phyloP scores from a whole-genome alignment of 73 alveolate genomes.

The Paramecium primaurelia region DNA sequence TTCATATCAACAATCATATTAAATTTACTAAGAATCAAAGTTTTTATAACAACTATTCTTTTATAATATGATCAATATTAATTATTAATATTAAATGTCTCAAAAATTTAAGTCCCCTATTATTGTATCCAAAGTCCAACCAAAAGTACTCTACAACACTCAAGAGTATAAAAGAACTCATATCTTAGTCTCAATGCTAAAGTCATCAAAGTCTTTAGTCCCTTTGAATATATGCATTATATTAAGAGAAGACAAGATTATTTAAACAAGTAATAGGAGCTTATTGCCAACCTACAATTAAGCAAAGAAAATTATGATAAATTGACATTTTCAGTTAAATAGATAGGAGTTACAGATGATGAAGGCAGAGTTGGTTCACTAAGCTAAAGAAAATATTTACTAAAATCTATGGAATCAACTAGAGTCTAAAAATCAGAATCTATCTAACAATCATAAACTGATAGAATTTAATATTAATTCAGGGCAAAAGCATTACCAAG shows the following conservation, averaged over 20 bases:
- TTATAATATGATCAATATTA: neutral
- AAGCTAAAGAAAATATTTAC: neutral
- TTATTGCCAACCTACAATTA: neutral
- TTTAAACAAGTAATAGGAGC: neutral
- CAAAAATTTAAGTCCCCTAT: neutral
- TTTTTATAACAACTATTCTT: neutral
- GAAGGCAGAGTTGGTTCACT: slow-evolving; percentile 8
- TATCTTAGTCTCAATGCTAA: neutral
- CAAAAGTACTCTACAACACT: neutral
- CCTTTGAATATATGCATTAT: slow-evolving; percentile 8
- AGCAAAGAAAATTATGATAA: neutral
- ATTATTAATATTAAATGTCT: neutral
- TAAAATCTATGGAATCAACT: neutral
- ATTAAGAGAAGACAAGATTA: neutral
- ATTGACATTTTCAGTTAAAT: slow-evolving; percentile 5
- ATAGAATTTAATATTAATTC: neutral
- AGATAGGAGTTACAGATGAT: neutral
- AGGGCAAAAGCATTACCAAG: slow-evolving; percentile 2
- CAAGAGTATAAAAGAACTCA: neutral
- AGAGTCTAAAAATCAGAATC: neutral
- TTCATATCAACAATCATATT: neutral
- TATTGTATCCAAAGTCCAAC: neutral
- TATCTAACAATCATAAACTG: neutral
- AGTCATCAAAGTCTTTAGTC: neutral
- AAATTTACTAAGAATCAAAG: neutral